A percentile compares a stretch with the other conserved stretches of the same genome.
These are phyloP conservation scores for Fusarium sp. DNA, from an alignment of 2,329 filamentous ascomycete genomes.

Conservation along the genomic window DNA sequence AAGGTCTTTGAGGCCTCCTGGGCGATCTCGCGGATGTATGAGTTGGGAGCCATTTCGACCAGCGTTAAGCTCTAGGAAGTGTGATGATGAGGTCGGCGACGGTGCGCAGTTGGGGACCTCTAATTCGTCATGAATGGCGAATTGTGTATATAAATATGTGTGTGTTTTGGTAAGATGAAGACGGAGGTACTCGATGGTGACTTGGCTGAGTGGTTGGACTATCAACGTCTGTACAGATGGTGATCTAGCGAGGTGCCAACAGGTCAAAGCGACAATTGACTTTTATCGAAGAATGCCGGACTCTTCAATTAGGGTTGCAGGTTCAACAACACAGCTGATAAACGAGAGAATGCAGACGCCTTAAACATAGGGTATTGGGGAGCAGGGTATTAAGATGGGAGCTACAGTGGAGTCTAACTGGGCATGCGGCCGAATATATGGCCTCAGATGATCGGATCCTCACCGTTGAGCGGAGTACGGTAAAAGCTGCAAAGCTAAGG, in stretches of 20 bases:
- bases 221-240: slow-evolving; percentile 2
- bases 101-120: slow-evolving; percentile 42
- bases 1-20: slow-evolving; percentile 54
- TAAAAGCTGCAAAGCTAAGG: slow-evolving; percentile 36
- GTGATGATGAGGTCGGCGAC: slow-evolving; percentile 41
- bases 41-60: slow-evolving; percentile 59
- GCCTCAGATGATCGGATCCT: slow-evolving; percentile 45
- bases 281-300: slow-evolving; percentile 47
- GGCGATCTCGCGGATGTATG: slow-evolving; percentile 51
- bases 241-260: slow-evolving; percentile 11
- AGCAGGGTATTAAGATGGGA: slow-evolving; percentile 45
- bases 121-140: slow-evolving; percentile 48
- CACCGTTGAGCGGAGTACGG: slow-evolving; percentile 35
- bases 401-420: slow-evolving; percentile 43
- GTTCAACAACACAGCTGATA: slow-evolving; percentile 21
- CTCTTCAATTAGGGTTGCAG: slow-evolving; percentile 32
- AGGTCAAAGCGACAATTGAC: slow-evolving; percentile 19
- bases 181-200: slow-evolving; percentile 3
- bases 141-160: slow-evolving; percentile 22
- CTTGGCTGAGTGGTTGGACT: slow-evolving; percentile 27
- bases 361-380: slow-evolving; percentile 25
- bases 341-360: slow-evolving; percentile 38
- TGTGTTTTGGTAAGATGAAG: slow-evolving; percentile 6
- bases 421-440: slow-evolving; percentile 48
- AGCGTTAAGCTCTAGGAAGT: slow-evolving; percentile 45